These are phyloP conservation scores for Fusarium hainanense DNA, from an alignment of 2,329 filamentous ascomycete genomes.

Conservation along the genomic window DNA sequence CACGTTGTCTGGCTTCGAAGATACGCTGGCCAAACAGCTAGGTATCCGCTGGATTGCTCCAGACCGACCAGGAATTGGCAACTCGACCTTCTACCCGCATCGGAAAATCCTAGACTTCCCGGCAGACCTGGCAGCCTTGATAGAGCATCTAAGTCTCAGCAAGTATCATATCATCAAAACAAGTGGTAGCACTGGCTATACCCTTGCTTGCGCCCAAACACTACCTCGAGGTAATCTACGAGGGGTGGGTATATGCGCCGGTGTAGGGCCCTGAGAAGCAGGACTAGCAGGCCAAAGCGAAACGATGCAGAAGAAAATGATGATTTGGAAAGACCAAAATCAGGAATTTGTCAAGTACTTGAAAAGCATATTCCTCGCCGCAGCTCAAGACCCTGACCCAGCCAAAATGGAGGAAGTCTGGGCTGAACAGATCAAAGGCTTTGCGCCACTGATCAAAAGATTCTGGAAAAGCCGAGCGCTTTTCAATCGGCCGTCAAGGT, in stretches of 20 bases:
- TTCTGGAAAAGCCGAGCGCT: neutral
- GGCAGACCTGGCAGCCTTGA: fast-evolving
- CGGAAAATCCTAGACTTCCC: neutral
- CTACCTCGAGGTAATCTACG: too few species aligned
- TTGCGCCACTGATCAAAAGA: neutral
- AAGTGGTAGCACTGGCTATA: neutral
- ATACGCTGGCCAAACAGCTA: neutral
- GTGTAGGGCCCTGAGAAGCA: neutral
- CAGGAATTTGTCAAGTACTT: neutral
- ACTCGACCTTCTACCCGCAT: neutral
- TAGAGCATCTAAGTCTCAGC: fast-evolving
- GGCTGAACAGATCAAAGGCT: neutral
- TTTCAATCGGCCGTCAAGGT: neutral
- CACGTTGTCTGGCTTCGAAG: too few species aligned
- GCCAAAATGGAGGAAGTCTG: neutral
- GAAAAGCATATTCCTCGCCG: neutral
- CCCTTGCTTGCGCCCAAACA: neutral
- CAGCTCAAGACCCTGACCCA: neutral
- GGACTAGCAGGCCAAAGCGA: neutral
- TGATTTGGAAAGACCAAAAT: neutral
- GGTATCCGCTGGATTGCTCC: neutral
- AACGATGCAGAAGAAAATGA: neutral
- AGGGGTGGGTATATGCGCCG: neutral
- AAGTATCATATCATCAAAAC: neutral
- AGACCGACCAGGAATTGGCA: neutral